A percentile compares a stretch with the other conserved stretches of the same genome.
These are phyloP conservation scores for Chloromonas sp. DNA, from an alignment of 163 green algal species.

Conservation along the genomic window DNA sequence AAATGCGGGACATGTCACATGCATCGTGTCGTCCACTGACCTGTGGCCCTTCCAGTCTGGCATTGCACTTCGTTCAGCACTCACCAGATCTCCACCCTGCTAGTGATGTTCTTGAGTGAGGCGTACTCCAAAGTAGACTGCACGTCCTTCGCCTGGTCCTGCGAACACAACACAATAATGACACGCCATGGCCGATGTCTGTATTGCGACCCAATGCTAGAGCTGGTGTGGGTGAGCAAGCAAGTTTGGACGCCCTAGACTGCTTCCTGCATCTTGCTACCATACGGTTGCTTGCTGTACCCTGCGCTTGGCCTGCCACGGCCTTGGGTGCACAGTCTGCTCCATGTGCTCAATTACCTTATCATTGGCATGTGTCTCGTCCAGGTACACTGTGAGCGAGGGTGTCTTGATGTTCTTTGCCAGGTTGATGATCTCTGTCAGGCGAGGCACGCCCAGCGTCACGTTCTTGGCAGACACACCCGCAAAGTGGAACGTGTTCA, in stretches of 20 bases:
- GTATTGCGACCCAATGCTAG: too few relatives aligned
- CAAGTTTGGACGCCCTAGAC: too few relatives aligned
- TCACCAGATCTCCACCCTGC: slow-evolving; percentile 38
- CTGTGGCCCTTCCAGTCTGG: too few relatives aligned
- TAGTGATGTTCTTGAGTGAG: slow-evolving; percentile 83
- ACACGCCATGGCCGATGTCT: too few relatives aligned
- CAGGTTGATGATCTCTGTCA: slow-evolving; percentile 99
- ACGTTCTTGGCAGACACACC: slow-evolving; percentile 97
- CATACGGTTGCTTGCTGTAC: too few relatives aligned
- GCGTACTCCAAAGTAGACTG: slow-evolving; percentile 97
- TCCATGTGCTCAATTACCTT: background rate
- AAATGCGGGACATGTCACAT: too few relatives aligned
- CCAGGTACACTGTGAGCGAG: slow-evolving; percentile 85
- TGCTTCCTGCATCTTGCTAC: too few relatives aligned
- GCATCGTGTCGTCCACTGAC: too few relatives aligned
- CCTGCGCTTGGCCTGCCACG: too few relatives aligned
- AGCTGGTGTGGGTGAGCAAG: too few relatives aligned
- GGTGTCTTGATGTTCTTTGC: slow-evolving; percentile 99
- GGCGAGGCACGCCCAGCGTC: slow-evolving; percentile 93
- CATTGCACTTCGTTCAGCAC: background rate
- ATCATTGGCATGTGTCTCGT: slow-evolving; percentile 28
- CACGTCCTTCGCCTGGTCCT: slow-evolving; percentile 76
- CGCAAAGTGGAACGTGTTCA: slow-evolving; percentile 99
- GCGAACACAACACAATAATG: background rate
- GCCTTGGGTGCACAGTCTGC: too few relatives aligned